phyloP scores from a whole-genome alignment of 305 asterid genomes.

The Coffea humblotiana region DNA sequence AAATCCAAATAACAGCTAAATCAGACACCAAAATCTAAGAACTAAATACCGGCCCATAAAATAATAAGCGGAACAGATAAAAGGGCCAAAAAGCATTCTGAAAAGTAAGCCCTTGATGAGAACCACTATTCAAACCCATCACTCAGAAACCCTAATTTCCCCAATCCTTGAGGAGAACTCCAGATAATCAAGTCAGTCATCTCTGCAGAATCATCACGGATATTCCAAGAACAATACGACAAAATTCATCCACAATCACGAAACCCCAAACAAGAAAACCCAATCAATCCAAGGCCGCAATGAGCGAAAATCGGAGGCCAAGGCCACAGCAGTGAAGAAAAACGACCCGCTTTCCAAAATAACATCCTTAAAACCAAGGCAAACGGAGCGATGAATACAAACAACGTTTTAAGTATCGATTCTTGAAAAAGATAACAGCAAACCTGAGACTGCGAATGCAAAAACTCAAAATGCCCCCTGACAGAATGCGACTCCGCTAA shows the following conservation, averaged over 20 bases:
- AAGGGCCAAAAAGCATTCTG: neutral
- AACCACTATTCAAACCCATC: conserved; percentile 1
- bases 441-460: neutral
- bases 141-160: conserved; percentile 1
- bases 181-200: neutral
- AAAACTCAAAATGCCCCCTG: neutral
- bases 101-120: neutral
- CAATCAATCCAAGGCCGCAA: neutral
- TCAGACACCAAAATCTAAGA: neutral
- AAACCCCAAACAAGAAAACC: neutral
- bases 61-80: neutral
- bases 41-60: neutral
- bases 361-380: neutral
- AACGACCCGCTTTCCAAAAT: neutral
- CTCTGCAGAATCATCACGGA: neutral
- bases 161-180: neutral
- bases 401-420: neutral
- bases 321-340: neutral
- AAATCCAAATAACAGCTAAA: neutral
- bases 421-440: neutral
- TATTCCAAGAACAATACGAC: neutral
- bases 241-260: conserved; percentile 6
- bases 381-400: neutral
- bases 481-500: neutral
- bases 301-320: neutral